A percentile compares a stretch with the other conserved stretches of the same genome.
Evolutionary conservation across 495 filamentous ascomycete genomes (phyloP).

Genomic region (Friedmanniomyces endolithicus): DNA sequence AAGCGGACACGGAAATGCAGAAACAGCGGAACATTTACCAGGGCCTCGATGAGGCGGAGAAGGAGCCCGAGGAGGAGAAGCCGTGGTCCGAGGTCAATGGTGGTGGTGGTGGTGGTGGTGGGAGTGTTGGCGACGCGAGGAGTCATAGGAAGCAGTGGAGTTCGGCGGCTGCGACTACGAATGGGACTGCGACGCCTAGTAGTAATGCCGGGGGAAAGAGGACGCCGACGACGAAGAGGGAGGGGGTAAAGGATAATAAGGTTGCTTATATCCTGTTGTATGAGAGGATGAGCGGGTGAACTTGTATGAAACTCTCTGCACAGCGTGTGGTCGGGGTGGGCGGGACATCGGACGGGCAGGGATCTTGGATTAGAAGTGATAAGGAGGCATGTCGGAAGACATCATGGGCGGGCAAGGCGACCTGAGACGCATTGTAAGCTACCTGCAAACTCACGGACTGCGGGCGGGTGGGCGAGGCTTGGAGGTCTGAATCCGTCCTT

Average conservation of each 20-base stretch:
- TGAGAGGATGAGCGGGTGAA: conserved; percentile 44
- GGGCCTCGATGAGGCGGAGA: conserved; percentile 40
- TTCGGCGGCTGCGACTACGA: conserved; percentile 53
- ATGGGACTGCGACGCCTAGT: conserved; percentile 36
- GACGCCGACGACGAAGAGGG: conserved; percentile 50
- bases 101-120: conserved; percentile 23
- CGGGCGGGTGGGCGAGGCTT: no score
- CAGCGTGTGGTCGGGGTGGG: no score
- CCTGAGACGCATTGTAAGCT: no score
- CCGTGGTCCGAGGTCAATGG: conserved; percentile 81
- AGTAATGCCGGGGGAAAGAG: conserved; percentile 46
- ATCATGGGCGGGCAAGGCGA: no score
- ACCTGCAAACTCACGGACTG: no score
- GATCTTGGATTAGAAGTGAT: no score
- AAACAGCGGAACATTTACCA: conserved; percentile 42
- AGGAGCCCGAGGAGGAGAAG: conserved; percentile 45
- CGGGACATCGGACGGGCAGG: no score
- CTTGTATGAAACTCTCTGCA: no score
- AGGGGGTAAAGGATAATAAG: conserved; percentile 78
- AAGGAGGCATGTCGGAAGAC: no score
- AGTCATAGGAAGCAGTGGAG: conserved; percentile 33
- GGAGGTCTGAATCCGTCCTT: no score
- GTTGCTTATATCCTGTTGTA: conserved; percentile 96
- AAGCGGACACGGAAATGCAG: conserved; percentile 38
- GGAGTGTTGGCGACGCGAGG: conserved; percentile 14